Evolutionary conservation across 2,329 filamentous ascomycete species (phyloP).

Genomic region (Sporothrix pseudoabietina): DNA sequence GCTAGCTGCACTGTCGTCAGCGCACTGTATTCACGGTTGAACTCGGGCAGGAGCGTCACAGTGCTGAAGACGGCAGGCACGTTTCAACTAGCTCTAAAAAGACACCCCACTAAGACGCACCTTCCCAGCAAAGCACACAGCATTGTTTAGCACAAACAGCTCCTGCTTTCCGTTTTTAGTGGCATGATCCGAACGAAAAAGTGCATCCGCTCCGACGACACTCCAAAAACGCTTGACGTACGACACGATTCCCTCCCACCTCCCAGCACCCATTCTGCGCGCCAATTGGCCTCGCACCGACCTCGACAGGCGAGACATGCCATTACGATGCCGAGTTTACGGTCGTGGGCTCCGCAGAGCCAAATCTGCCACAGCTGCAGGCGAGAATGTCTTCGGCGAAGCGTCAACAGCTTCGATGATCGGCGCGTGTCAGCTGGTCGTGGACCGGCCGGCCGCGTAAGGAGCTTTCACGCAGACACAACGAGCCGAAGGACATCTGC

Average conservation of each 20-base stretch:
- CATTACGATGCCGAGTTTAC: slow-evolving; percentile 65
- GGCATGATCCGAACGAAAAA: slow-evolving; percentile 32
- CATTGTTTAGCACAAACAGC: background rate
- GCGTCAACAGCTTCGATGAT: slow-evolving; percentile 30
- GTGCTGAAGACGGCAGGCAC: background rate
- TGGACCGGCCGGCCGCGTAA: background rate
- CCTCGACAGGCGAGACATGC: slow-evolving; percentile 39
- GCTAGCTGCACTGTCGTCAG: background rate
- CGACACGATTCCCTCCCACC: background rate
- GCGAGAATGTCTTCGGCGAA: slow-evolving; percentile 52
- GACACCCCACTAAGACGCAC: slow-evolving; percentile 5
- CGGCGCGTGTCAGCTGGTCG: slow-evolving; percentile 39
- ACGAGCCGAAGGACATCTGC: slow-evolving; percentile 53
- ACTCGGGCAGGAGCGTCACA: background rate
- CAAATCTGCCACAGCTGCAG: slow-evolving; percentile 67
- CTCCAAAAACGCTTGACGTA: background rate
- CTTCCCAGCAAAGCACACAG: slow-evolving; percentile 10
- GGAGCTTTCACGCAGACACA: slow-evolving; percentile 39
- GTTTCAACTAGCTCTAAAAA: background rate
- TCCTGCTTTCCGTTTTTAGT: slow-evolving; percentile 24
- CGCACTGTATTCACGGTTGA: background rate
- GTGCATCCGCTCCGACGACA: slow-evolving; percentile 8
- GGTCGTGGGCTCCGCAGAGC: slow-evolving; percentile 67
- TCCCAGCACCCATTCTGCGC: background rate
- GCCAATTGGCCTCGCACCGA: background rate